Evolutionary conservation across 768 basidiomycete species (phyloP), one percentile per base, ranked within the genome.

Genomic region (Mrakia hoshinonis): DNA sequence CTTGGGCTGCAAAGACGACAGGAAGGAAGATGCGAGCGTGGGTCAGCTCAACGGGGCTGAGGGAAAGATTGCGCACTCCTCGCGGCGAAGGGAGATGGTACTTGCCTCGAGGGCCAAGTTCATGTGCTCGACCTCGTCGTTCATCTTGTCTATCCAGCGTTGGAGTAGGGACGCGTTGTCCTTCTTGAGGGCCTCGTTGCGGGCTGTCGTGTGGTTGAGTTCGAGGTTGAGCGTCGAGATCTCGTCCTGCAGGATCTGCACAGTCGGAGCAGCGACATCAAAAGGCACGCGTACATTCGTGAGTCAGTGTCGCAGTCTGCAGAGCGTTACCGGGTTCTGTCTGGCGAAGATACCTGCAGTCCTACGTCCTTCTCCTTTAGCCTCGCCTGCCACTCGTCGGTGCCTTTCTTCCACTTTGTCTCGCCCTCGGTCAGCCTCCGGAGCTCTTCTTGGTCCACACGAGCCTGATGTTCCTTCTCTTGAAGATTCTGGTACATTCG

Each of bases 91-190:
- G 34, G 60, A 3, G 60, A 38, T 7, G 58, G 11, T 36, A 48
- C 63, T 20, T 4, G 47, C 22, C 26, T 26, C 70, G 43, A 52
- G 54, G 1, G 22, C 26, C 3, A 60, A 43, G 80, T 98, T 97
- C 90, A 99, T 90, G 81, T 87, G 87, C 79, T 93, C 92, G 11
- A 89, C 95, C 76, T 94, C 93, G 15, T 84, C 81, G 78, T 96
- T 92, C 81, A 96, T 96, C 74, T 89, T 88, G 76, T 98, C 96
- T 11, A 98, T 84, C 95, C 96, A 99, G 22, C 95, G 88, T 78
- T 96, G 92, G 1, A 98, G 84, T 34, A 99, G 85, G 76, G 91
- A 89, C 31, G 93, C 93, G 76, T 99, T 99, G 79, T 99, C 95
- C 76, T 88, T 89, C 63, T 86, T 86, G 43, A 99, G 84, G n/a